Percentiles rank a stretch among this genome's conserved stretches.
Evolutionary conservation across 257 asterid species (phyloP).

Genomic region (Buddleja alternifolia): DNA sequence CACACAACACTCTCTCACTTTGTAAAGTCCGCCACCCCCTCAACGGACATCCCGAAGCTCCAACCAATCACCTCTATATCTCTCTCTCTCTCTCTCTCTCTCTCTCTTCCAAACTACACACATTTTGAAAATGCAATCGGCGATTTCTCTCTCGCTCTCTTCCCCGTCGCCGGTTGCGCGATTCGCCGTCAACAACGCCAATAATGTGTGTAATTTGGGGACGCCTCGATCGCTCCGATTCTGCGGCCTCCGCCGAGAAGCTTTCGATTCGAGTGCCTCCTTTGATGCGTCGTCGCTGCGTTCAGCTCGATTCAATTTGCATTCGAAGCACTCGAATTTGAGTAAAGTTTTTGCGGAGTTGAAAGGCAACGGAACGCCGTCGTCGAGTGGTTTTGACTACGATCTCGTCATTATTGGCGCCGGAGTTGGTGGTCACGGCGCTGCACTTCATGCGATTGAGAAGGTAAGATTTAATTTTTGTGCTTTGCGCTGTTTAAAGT

Average conservation of each 20-base stretch:
- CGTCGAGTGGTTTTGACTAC: constrained; percentile 69
- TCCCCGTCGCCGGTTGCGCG: constrained; percentile 53
- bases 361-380: constrained; percentile 56
- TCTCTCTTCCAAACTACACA: constrained; percentile 25
- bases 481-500: background rate
- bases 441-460: constrained; percentile 97
- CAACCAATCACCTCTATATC: constrained; percentile 8
- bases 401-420: constrained; percentile 97
- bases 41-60: constrained; percentile 72
- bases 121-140: constrained; percentile 56
- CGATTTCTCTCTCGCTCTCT: constrained; percentile 64
- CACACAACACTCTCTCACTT: constrained; percentile 33
- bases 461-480: constrained; percentile 48
- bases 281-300: constrained; percentile 37
- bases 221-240: constrained; percentile 75
- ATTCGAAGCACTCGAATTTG: constrained; percentile 31
- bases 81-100: constrained; percentile 14
- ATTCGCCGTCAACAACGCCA: constrained; percentile 40
- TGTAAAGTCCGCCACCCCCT: constrained; percentile 70
- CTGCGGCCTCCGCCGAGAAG: constrained; percentile 85
- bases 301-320: constrained; percentile 37
- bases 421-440: constrained; percentile 98
- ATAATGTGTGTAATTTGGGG: constrained; percentile 29
- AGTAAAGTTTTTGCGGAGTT: constrained; percentile 49
- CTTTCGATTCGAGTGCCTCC: constrained; percentile 41